Evolutionary conservation across 345 rosid species (phyloP).

Genomic region (Euphorbia lathyris): DNA sequence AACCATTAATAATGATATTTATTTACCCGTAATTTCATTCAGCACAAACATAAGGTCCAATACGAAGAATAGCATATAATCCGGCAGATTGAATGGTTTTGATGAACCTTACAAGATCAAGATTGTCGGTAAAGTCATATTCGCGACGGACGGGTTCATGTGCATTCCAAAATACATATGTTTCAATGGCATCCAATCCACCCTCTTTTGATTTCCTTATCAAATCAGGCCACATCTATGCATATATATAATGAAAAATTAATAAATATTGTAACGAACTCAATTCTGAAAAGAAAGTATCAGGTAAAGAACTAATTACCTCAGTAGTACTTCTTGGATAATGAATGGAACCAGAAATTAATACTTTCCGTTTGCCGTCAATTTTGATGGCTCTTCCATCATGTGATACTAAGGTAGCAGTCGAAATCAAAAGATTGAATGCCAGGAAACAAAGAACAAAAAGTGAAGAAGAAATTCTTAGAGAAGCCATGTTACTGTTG

Average conservation of each 20-base stretch:
- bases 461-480: background rate
- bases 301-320: constrained; percentile 7
- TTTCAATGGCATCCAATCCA: constrained; percentile 14
- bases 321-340: constrained; percentile 17
- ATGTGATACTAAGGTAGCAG: background rate
- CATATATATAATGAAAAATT: too few relatives aligned
- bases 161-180: constrained; percentile 25
- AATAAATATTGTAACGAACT: too few relatives aligned
- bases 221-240: constrained; percentile 25
- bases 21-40: constrained; percentile 6
- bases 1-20: background rate
- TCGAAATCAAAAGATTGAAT: background rate
- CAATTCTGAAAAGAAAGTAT: too few relatives aligned
- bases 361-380: constrained; percentile 8
- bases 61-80: constrained; percentile 51
- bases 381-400: constrained; percentile 15
- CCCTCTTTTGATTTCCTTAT: constrained; percentile 15
- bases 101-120: constrained; percentile 54
- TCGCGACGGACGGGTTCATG: constrained; percentile 17
- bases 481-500: background rate
- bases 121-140: constrained; percentile 34
- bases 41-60: constrained; percentile 65
- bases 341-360: constrained; percentile 17
- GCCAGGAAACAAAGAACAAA: background rate
- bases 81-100: constrained; percentile 50